Evolutionary conservation across 257 asterid genomes (phyloP), one percentile per base, ranked within the genome.

Genomic region (Verbascum thapsus): DNA sequence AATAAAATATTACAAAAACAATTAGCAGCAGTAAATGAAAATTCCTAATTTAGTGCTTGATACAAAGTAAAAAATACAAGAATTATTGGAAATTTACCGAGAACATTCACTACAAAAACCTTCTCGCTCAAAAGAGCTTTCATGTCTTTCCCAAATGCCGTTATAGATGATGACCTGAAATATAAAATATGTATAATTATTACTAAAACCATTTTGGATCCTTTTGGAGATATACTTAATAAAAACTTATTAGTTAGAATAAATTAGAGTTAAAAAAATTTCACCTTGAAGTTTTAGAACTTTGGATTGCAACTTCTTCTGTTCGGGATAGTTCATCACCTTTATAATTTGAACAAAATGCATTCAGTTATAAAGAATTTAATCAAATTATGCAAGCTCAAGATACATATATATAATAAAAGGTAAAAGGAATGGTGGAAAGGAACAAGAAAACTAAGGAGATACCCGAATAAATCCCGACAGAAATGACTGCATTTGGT

Each of bases 51-150:
- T 17, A 43, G 15, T 6, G 63, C 35, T 52, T n/a, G n/a, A 58
- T 64, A 50, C 32, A 2, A 26, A n/a, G n/a, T n/a, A n/a, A n/a
- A 26, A 26, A 26, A 26, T 26, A 26, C 32, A n/a, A n/a, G n/a
- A 37, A 18, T 42, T 7, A 41, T 12, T 49, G 64, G 75, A 74
- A 44, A 62, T 45, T 57, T 82, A 85, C 98, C 99, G 47, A 92
- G 85, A 81, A 94, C 94, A 70, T 89, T 94, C 68, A 94, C 96
- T 67, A 87, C 82, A 64, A 76, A 94, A 62, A 90, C 86, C 81
- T 69, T 78, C 57, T 94, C 94, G 30, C 43, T 63, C 78, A 85
- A 78, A 72, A 94, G 91, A 48, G 40, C 80, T 78, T 82, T 84
- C 81, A 82, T 58, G 72, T 94, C 95, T 77, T 52, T 65, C 55